Percentiles rank a stretch among this genome's conserved stretches.
phyloP scores from a whole-genome alignment of 2,329 filamentous ascomycete genomes.

The Alternaria solani region DNA sequence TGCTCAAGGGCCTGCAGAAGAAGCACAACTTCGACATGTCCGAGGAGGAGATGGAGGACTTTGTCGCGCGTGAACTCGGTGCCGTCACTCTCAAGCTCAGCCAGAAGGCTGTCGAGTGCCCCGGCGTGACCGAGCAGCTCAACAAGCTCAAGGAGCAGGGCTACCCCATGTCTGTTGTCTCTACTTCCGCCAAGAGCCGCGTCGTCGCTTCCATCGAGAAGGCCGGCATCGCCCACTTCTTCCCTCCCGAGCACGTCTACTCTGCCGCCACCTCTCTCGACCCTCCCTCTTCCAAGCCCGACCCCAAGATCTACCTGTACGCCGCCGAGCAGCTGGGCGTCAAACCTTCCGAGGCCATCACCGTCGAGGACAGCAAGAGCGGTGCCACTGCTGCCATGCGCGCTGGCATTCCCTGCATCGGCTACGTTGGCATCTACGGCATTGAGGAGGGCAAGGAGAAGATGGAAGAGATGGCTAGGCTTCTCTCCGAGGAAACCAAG shows the following conservation, averaged over 20 bases:
- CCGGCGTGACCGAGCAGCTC: slow-evolving; percentile 72
- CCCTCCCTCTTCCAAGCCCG: slow-evolving; percentile 86
- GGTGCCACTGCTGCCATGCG: slow-evolving; percentile 79
- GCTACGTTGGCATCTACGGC: slow-evolving; percentile 76
- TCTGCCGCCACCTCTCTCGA: slow-evolving; percentile 80
- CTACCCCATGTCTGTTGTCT: slow-evolving; percentile 82
- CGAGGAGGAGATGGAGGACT: slow-evolving; percentile 73
- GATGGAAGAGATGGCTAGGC: slow-evolving; percentile 59
- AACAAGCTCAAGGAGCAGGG: slow-evolving; percentile 69
- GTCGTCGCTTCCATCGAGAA: slow-evolving; percentile 81
- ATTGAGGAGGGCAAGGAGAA: slow-evolving; percentile 54
- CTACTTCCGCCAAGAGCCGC: slow-evolving; percentile 78
- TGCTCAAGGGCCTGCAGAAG: slow-evolving; percentile 79
- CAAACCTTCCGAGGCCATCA: slow-evolving; percentile 74
- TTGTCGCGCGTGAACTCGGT: slow-evolving; percentile 80
- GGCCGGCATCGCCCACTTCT: slow-evolving; percentile 81
- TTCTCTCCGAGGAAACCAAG: slow-evolving; percentile 58
- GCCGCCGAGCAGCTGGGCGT: slow-evolving; percentile 78
- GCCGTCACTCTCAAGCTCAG: slow-evolving; percentile 83
- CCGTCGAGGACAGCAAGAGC: slow-evolving; percentile 88
- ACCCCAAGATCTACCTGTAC: slow-evolving; percentile 86
- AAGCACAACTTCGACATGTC: slow-evolving; percentile 77
- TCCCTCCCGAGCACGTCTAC: slow-evolving; percentile 77
- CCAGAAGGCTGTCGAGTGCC: slow-evolving; percentile 71
- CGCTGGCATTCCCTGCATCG: slow-evolving; percentile 81